phyloP scores from a whole-genome alignment of 441 rosid genomes.

The Gossypium trilobum region DNA sequence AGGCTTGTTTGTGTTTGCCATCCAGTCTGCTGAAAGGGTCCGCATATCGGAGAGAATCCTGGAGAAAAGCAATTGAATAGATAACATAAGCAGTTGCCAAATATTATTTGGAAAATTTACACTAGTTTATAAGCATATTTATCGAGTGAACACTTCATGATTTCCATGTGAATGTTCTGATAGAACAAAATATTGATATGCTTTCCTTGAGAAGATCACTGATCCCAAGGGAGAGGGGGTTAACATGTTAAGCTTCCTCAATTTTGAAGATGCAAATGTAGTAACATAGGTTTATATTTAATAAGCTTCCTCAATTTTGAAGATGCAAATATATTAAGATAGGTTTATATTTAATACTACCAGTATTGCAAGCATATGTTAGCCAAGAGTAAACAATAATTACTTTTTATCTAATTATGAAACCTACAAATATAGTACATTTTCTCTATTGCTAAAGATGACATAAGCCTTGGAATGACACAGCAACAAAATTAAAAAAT shows the following conservation, averaged over 20 bases:
- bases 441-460: not conserved
- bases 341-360: slow-evolving; percentile 2
- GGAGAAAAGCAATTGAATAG: slow-evolving; percentile 32
- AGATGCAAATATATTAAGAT: not conserved
- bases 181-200: not conserved
- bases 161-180: not conserved
- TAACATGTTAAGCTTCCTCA: not conserved
- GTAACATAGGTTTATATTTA: not conserved
- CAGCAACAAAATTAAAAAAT: not conserved
- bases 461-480: not conserved
- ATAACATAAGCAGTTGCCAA: slow-evolving; percentile 16
- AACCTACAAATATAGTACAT: not conserved
- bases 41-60: slow-evolving; percentile 99
- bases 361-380: not conserved
- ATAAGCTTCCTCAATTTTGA: not conserved
- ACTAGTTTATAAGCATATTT: slow-evolving; percentile 2
- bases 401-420: not conserved
- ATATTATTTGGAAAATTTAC: not conserved
- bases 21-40: slow-evolving; percentile 99
- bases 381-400: not conserved
- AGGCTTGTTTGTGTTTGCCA: slow-evolving; percentile 90
- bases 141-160: not conserved
- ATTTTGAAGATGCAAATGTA: not conserved
- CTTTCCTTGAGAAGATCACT: not conserved
- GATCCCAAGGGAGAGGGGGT: not conserved